phyloP scores from a whole-genome alignment of 2,329 filamentous ascomycete species.

The Chaetomiaceae sp. region DNA sequence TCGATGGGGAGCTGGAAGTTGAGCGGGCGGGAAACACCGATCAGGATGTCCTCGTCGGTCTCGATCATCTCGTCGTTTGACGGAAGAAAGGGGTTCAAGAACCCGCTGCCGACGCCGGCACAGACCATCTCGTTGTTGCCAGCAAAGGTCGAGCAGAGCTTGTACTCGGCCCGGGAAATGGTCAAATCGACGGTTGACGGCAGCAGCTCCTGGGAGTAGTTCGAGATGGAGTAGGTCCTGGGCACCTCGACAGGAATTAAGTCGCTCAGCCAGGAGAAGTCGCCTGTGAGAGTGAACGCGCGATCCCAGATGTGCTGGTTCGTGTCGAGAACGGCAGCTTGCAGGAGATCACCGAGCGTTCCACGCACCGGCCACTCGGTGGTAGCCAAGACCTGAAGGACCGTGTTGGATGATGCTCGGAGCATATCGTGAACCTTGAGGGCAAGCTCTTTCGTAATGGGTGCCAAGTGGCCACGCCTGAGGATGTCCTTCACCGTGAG shows the following conservation, averaged over 20 bases:
- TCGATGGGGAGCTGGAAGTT: conserved; percentile 50
- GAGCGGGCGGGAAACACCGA: conserved; percentile 49
- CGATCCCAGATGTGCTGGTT: conserved; percentile 46
- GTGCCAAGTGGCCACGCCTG: conserved; percentile 47
- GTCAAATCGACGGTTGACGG: conserved; percentile 49
- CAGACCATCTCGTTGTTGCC: conserved; percentile 32
- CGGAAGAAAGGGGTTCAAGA: conserved; percentile 46
- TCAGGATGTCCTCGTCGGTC: conserved; percentile 43
- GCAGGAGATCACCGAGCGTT: conserved; percentile 47
- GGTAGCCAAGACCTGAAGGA: conserved; percentile 45
- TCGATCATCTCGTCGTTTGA: conserved; percentile 37
- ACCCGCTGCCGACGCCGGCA: conserved; percentile 49
- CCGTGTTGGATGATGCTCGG: conserved; percentile 45
- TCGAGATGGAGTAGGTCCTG: conserved; percentile 51
- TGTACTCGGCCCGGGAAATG: conserved; percentile 48
- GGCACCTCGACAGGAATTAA: conserved; percentile 47
- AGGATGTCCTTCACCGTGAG: conserved; percentile 47
- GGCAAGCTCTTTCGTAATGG: conserved; percentile 48
- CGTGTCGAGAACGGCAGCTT: conserved; percentile 45
- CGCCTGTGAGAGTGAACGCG: conserved; percentile 41
- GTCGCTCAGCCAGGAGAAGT: conserved; percentile 44
- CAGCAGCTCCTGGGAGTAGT: conserved; percentile 45
- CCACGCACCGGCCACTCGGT: conserved; percentile 50
- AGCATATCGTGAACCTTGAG: conserved; percentile 46
- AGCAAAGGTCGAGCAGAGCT: conserved; percentile 41